Percentiles rank a stretch among this genome's conserved stretches.
phyloP scores from a whole-genome alignment of 305 asterid genomes.

The Solanum hybrid region DNA sequence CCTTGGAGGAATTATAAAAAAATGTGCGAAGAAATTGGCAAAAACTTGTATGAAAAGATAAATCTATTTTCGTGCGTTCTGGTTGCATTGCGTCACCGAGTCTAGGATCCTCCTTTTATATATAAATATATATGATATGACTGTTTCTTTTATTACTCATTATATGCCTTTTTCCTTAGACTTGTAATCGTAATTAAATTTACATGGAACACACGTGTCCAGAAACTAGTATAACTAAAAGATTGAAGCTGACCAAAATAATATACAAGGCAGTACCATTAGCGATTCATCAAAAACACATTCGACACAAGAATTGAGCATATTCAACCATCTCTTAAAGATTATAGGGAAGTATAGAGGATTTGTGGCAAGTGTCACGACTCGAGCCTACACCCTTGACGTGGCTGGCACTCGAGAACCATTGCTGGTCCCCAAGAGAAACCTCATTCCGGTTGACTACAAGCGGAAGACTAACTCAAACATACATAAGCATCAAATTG shows the following conservation, averaged over 20 bases:
- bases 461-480: background rate
- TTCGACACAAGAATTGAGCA: too few relatives aligned
- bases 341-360: too few relatives aligned
- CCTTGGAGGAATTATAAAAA: background rate
- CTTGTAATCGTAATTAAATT: too few relatives aligned
- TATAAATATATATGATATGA: too few relatives aligned
- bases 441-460: background rate
- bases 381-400: background rate
- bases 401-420: background rate
- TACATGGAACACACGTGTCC: too few relatives aligned
- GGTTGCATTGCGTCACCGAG: background rate
- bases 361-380: background rate
- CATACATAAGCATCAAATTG: background rate
- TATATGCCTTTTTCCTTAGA: too few relatives aligned
- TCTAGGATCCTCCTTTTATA: background rate
- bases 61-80: background rate
- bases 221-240: too few relatives aligned
- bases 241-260: too few relatives aligned
- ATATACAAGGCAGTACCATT: too few relatives aligned
- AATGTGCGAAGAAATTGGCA: background rate
- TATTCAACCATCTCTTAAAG: too few relatives aligned
- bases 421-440: fast-evolving
- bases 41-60: background rate
- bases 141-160: too few relatives aligned
- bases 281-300: too few relatives aligned